These are phyloP conservation scores for Verruconis gallopava DNA, from an alignment of 2,329 filamentous ascomycete genomes.

Conservation along the genomic window DNA sequence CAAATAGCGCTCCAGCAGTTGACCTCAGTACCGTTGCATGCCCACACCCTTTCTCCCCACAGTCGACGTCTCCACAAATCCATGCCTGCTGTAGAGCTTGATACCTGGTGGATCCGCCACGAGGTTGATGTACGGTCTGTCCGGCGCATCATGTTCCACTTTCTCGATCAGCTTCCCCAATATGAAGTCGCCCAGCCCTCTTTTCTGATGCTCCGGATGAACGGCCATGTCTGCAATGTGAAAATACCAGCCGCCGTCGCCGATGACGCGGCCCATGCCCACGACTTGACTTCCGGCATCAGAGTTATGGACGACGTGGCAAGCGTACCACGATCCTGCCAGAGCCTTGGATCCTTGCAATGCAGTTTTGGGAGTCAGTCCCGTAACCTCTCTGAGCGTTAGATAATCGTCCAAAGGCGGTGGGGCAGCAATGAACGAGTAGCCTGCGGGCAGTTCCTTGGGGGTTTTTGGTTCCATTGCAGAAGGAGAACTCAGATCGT, in stretches of 20 bases:
- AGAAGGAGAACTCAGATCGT: too few species aligned
- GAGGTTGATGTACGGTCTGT: conserved; percentile 27
- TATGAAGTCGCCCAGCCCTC: conserved; percentile 30
- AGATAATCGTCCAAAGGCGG: conserved; percentile 1
- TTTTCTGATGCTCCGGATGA: conserved; percentile 30
- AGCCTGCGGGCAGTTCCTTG: background rate
- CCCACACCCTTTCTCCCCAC: background rate
- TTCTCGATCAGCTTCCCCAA: conserved; percentile 26
- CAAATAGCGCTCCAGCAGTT: too few species aligned
- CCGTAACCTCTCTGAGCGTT: background rate
- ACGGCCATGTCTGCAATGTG: conserved; percentile 35
- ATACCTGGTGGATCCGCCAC: conserved; percentile 30
- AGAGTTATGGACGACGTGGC: background rate
- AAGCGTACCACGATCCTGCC: conserved; percentile 6
- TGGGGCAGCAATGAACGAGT: background rate
- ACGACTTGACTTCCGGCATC: conserved; percentile 15
- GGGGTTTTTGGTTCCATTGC: too few species aligned
- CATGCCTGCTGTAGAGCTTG: conserved; percentile 28
- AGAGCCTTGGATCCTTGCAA: background rate
- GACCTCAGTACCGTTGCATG: conserved; percentile 6
- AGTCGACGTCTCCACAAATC: conserved; percentile 24
- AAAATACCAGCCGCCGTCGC: conserved; percentile 38
- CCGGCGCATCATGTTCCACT: conserved; percentile 25
- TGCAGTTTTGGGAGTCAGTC: conserved; percentile 3
- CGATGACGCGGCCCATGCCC: conserved; percentile 35